Base-by-base conservation (phyloP, 441 rosid genomes). In the Geranium incanum region DNA sequence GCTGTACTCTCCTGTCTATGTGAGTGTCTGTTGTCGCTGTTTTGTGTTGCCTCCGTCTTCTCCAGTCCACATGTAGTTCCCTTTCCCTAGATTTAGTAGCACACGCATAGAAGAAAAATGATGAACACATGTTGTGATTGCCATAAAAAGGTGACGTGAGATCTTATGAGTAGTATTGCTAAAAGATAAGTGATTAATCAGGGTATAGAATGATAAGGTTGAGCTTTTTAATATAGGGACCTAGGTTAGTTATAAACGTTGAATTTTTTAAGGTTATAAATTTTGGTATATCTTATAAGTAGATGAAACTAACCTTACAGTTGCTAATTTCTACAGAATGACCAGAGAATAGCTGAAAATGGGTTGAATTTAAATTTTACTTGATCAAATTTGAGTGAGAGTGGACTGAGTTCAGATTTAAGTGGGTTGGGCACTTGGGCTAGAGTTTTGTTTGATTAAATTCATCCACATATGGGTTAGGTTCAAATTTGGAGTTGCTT, bases 321-420 rank as follows among this genome's bases (percentile, higher is more conserved):
- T 59, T 59, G 64, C 64, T 59, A 59, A 19, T 59, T 59, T 59
- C 12, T 8, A 19, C 33, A 16, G 8, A 19, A 59, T 59, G 33
- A 59, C 64, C 33, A 0, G 1, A 59, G 9, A 21, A 18, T 59
- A 18, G 33, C 39, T 64, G 67, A 28, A 70, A 76, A 60, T 73
- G 63, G 69, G 0, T 66, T 70, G 19, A 23, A 38, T 41, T 60
- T 68, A 36, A 67, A 38, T 70, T 68, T 52, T 19, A 63, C 67
- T 28, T 72, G 70, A 62, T 75, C 71, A 66, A 59, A 37, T 59
- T 52, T 77, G 70, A 79, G 73, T 57, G 79, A 82, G 82, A 79
- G 79, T 77, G 71, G 70, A 0, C 74, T 76, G 71, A 78, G 73
- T 66, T 71, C 77, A 55, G 83, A 77, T 72, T 67, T 68, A 48